Evolutionary conservation across 2,329 filamentous ascomycete genomes (phyloP), one percentile per base, ranked within the genome.

Genomic region (Cordyceps cateniannulata): DNA sequence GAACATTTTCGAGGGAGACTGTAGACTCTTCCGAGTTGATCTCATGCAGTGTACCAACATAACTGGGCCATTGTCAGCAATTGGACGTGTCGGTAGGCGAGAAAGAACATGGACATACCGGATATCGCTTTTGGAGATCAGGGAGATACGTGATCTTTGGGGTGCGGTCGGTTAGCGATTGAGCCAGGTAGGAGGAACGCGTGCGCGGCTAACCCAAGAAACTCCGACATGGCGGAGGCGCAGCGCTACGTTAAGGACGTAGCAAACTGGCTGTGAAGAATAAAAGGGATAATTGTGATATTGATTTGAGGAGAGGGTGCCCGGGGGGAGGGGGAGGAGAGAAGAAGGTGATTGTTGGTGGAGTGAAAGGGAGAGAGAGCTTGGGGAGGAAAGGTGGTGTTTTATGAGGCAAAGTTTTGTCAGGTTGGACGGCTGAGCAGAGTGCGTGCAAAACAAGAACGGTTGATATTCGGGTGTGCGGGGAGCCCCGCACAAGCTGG

Each of bases 11-110:
- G 66, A 99, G 86, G 47, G 95, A 96, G 70, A 99, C 96, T 66
- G 95, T 98, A 51, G 93, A 96, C 68, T 91, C 90, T 75, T 96
- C 93, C 64, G 93, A 96, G 77, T 97, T 97, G 84, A 99, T 99
- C 75, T 97, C 91, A 78, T 97, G 92, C 57, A 99, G 86, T 59
- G 90, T 93, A 67, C 95, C 95, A 71, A 96, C 91, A 79, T 98
- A 98, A 77, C 93, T 97, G 71, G 63, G 62, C 9, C 60, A 63
- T 56, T 64, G 74, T 78, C 65, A 78, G 75, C 66, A 65, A 65
- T 60, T 60, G 54, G 64, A 59, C 57, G 32, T 25, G 48, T 38
- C 50, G 42, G 57, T 54, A 24, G 51, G 52, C 27, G 59, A 62
- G 62, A 55, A 62, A 58, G 40, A 62, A 45, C 62, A 62, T 47